Evolutionary conservation across 139 green algal species (phyloP).

Genomic region (Dunaliella primolecta): DNA sequence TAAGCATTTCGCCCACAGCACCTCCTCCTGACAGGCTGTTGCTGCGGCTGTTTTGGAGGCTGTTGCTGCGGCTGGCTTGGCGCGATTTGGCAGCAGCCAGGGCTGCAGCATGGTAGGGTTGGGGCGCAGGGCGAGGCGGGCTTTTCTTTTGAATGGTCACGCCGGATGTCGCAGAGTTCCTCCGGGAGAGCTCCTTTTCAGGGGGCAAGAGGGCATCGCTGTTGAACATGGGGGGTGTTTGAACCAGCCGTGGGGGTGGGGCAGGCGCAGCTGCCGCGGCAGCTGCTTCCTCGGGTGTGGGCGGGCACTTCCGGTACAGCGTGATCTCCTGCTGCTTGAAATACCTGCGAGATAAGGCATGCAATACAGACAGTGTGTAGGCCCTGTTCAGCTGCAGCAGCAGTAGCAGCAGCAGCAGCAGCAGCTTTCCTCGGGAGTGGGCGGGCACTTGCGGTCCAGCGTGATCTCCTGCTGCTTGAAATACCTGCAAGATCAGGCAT

Average conservation of each 20-base stretch:
- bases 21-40: no score
- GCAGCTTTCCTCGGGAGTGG: not conserved
- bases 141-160: not conserved
- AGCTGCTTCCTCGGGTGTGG: not conserved
- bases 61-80: not conserved
- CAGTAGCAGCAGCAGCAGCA: not conserved
- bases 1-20: no score
- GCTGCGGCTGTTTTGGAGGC: not conserved
- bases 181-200: no score
- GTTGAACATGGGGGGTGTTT: not conserved
- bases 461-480: constrained; percentile 54
- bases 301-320: constrained; percentile 62
- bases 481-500: constrained; percentile 20
- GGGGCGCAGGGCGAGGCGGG: no score
- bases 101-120: not conserved
- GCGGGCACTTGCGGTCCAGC: constrained; percentile 62
- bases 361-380: no score
- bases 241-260: not conserved
- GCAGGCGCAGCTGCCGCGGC: not conserved
- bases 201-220: not conserved
- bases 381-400: no score
- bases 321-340: constrained; percentile 54
- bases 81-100: no score
- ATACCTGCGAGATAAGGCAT: constrained; percentile 16
- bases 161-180: not conserved